Conservation (phyloP, 768 basidiomycete species). For the Mycena amicta region DNA sequence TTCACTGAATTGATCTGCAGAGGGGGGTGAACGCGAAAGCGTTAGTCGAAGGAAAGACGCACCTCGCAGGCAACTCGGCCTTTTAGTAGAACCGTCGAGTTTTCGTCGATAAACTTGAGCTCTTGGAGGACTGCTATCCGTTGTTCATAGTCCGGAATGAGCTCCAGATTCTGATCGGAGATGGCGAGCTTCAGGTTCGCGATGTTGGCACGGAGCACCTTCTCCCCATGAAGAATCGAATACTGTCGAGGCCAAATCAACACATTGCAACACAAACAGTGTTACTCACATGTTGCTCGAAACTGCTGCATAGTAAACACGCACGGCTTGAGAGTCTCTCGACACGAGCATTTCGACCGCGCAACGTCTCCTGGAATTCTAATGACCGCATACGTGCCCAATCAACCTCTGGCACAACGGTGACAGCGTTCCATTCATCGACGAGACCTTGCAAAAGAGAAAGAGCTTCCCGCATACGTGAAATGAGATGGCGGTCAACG, state of each 20-base stretch:
- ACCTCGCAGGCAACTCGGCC: slow-evolving; percentile 99
- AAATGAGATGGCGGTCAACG: slow-evolving; percentile 64
- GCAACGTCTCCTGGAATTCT: slow-evolving; percentile 87
- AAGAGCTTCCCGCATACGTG: slow-evolving; percentile 60
- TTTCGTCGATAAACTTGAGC: slow-evolving; percentile 92
- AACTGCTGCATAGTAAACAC: slow-evolving; percentile 67
- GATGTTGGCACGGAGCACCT: slow-evolving; percentile 73
- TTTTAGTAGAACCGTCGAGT: slow-evolving; percentile 93
- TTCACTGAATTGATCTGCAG: slow-evolving; percentile 95
- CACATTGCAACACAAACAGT: too few species aligned
- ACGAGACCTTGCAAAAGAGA: slow-evolving; percentile 51
- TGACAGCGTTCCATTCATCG: slow-evolving; percentile 55
- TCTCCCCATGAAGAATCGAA: slow-evolving; percentile 69
- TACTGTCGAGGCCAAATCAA: slow-evolving; percentile 56
- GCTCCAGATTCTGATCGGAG: slow-evolving; percentile 95
- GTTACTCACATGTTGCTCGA: slow-evolving; percentile 74
- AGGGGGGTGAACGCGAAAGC: slow-evolving; percentile 7
- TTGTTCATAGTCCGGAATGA: slow-evolving; percentile 97
- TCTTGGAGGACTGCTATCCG: slow-evolving; percentile 88
- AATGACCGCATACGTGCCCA: slow-evolving; percentile 84
- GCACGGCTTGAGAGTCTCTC: slow-evolving; percentile 42
- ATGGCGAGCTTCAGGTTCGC: slow-evolving; percentile 79
- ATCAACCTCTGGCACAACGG: slow-evolving; percentile 71
- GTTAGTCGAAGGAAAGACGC: too few species aligned
- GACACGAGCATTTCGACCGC: slow-evolving; percentile 53